A percentile compares a stretch with the other conserved stretches of the same genome.
Conservation (phyloP, 495 filamentous ascomycete species). For the Podospora anserina region DNA sequence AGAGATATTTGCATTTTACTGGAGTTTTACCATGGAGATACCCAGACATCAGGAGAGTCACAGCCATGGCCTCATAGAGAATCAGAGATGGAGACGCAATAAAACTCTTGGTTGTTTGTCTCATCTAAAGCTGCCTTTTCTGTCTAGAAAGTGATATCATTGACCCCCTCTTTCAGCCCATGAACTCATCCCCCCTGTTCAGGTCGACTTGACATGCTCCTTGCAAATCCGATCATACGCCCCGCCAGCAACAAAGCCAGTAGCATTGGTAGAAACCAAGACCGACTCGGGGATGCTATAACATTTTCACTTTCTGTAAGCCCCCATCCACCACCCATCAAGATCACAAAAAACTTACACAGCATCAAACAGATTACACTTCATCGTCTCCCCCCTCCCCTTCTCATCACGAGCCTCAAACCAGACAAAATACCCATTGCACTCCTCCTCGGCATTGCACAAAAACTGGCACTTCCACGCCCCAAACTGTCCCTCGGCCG, state of each 20-base stretch:
- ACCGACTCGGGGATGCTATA: constrained; percentile 23
- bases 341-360: constrained; percentile 24
- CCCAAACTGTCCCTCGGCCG: constrained; percentile 23
- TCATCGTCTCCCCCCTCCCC: constrained; percentile 22
- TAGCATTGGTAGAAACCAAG: constrained; percentile 19
- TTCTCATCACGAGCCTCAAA: constrained; percentile 20
- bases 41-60: not conserved
- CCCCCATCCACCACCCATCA: too few relatives aligned
- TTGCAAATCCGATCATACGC: constrained; percentile 31
- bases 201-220: not conserved
- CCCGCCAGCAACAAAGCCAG: constrained; percentile 22
- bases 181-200: not conserved
- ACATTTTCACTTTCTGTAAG: not conserved
- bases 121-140: not conserved
- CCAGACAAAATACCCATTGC: constrained; percentile 33
- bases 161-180: not conserved
- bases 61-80: not conserved
- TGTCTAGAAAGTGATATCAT: not conserved
- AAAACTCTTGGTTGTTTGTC: not conserved
- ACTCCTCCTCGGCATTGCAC: constrained; percentile 31
- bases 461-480: constrained; percentile 38
- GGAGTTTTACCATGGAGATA: not conserved
- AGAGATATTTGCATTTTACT: not conserved
- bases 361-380: constrained; percentile 35
- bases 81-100: not conserved